These are phyloP conservation scores for Fusarium acutatum DNA, from an alignment of 2,329 filamentous ascomycete species.

Conservation along the genomic window DNA sequence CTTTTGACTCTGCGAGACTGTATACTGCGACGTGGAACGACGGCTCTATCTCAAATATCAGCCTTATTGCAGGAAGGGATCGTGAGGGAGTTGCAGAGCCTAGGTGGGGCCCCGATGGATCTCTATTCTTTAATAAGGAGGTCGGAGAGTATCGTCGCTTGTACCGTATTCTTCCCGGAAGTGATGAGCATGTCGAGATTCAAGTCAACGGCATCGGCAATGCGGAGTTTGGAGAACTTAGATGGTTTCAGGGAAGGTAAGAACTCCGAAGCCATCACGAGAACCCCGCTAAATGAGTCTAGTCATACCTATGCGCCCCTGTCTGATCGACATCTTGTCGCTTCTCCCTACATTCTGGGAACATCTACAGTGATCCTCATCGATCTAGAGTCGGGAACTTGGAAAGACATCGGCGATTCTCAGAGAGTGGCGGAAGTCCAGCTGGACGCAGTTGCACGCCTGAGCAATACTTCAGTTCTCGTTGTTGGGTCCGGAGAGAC, in stretches of 20 bases:
- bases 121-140: constrained; percentile 59
- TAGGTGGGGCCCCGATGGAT: constrained; percentile 59
- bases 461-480: constrained; percentile 49
- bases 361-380: constrained; percentile 49
- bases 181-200: constrained; percentile 42
- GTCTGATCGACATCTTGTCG: constrained; percentile 47
- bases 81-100: constrained; percentile 58
- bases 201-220: constrained; percentile 51
- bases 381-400: constrained; percentile 46
- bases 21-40: constrained; percentile 53
- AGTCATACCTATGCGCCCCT: constrained; percentile 54
- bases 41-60: constrained; percentile 44
- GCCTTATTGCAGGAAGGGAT: constrained; percentile 52
- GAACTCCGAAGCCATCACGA: not conserved
- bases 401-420: constrained; percentile 44
- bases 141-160: constrained; percentile 57
- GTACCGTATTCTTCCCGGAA: constrained; percentile 48
- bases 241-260: constrained; percentile 45
- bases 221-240: constrained; percentile 50
- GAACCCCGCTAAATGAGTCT: not conserved
- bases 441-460: constrained; percentile 46
- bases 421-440: constrained; percentile 45
- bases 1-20: constrained; percentile 58
- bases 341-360: constrained; percentile 46
- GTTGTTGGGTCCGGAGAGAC: constrained; percentile 48